Conservation (phyloP, 2,329 filamentous ascomycete genomes). For the Verticillium nubilum region DNA sequence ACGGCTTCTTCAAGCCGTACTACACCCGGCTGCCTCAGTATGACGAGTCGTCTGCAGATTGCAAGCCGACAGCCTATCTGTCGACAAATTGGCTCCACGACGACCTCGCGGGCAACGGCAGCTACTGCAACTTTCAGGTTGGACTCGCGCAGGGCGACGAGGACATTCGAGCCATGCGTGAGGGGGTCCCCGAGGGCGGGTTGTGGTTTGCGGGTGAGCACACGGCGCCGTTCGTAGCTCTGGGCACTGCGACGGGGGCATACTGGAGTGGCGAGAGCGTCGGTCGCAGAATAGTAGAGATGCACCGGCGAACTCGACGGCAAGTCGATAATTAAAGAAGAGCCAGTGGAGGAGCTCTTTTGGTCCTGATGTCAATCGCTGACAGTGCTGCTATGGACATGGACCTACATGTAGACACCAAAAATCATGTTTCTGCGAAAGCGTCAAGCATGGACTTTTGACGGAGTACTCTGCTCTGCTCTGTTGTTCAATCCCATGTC, state of each 20-base stretch:
- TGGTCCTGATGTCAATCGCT: neutral
- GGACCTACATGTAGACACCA: no score
- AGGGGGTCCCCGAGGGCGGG: slow-evolving; percentile 59
- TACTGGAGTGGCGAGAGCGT: slow-evolving; percentile 87
- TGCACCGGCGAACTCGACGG: slow-evolving; percentile 36
- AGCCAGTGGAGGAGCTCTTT: neutral
- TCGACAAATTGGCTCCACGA: slow-evolving; percentile 77
- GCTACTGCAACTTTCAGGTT: slow-evolving; percentile 80
- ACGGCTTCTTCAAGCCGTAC: slow-evolving; percentile 71
- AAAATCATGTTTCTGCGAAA: no score
- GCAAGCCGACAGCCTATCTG: slow-evolving; percentile 57
- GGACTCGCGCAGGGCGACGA: slow-evolving; percentile 64
- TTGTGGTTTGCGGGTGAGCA: slow-evolving; percentile 90
- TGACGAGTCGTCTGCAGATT: slow-evolving; percentile 42
- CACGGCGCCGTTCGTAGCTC: slow-evolving; percentile 80
- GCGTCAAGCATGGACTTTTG: no score
- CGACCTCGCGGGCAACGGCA: slow-evolving; percentile 73
- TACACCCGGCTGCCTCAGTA: slow-evolving; percentile 71
- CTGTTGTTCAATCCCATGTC: no score
- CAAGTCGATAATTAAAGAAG: neutral
- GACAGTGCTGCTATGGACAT: no score
- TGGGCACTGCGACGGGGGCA: slow-evolving; percentile 85
- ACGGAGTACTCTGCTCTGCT: no score
- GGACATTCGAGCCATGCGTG: slow-evolving; percentile 62
- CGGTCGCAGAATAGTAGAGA: slow-evolving; percentile 56